Evolutionary conservation across 2,329 filamentous ascomycete species (phyloP), one percentile per base, ranked within the genome.

Genomic region (Fusarium clavum): DNA sequence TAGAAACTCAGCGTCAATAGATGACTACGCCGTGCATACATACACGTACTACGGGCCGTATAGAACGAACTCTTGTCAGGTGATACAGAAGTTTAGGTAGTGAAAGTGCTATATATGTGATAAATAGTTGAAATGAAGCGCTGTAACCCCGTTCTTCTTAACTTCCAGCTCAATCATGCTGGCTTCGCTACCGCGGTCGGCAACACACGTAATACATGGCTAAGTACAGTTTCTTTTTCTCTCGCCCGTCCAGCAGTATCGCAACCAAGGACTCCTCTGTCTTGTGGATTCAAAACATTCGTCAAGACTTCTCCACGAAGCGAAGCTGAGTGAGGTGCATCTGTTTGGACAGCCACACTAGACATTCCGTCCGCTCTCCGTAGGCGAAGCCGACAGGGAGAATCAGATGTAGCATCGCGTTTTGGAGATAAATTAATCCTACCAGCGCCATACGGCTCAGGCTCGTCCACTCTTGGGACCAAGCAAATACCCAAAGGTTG

Each of bases 401-500:
- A 62, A 69, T 60, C 41, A 73, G 47, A 61, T 56, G 61, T 70
- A 69, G 59, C 69, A 71, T 75, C 67, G 72, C 73, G 64, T 71
- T 64, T 72, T 61, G 64, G 71, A 73, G 64, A 67, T 61, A 57
- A 73, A 74, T 70, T 67, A 69, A 70, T 62, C 27, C 73, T 71
- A 64, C 78, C 77, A 76, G 76, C 77, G 76, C 76, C 77, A 71
- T 76, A 77, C 75, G 65, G 73, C 70, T 74, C 69, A 70, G 62
- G 67, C 73, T 72, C 72, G 69, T 70, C 75, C 73, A 72, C 74
- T 77, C 72, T 78, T 73, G 64, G 70, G 75, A 73, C 70, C 69
- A 72, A 69, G 59, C 70, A 75, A 68, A 72, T 79, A 79, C 75
- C 77, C 76, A 78, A 75, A 76, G 69, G 67, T 70, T 53, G 60